Evolutionary conservation across 2,329 filamentous ascomycete genomes (phyloP).

Genomic region (Fusarium papillatum): DNA sequence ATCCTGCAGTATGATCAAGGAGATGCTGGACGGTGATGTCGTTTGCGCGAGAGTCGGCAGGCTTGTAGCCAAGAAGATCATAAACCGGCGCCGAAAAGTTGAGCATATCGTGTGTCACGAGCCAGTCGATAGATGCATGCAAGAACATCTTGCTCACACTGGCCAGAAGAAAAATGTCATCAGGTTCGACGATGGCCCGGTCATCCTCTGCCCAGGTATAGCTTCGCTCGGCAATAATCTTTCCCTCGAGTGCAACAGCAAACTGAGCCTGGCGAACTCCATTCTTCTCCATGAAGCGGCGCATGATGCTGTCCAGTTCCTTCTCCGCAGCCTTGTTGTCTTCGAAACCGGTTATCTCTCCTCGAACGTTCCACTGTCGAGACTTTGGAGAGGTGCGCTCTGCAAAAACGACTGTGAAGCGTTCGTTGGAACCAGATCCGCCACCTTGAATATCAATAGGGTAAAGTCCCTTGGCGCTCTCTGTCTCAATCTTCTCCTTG

Average conservation of each 20-base stretch:
- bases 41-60: conserved; percentile 15
- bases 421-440: not conserved
- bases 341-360: not conserved
- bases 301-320: conserved; percentile 14
- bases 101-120: not conserved
- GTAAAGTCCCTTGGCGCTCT: not conserved
- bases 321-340: not conserved
- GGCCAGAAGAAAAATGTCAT: conserved; percentile 31
- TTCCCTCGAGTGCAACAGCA: conserved; percentile 12
- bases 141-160: conserved; percentile 35
- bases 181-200: conserved; percentile 15
- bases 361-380: conserved; percentile 17
- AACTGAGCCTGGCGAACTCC: conserved; percentile 34
- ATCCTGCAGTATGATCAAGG: conserved; percentile 26
- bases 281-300: conserved; percentile 27
- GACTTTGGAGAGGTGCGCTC: conserved; percentile 6
- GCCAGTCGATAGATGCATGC: conserved; percentile 20
- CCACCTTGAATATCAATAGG: conserved; percentile 32
- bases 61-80: conserved; percentile 20
- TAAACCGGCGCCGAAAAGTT: conserved; percentile 22
- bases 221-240: conserved; percentile 13
- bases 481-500: not conserved
- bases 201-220: conserved; percentile 37
- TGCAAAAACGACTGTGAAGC: conserved; percentile 30
- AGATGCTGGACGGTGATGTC: conserved; percentile 32